Evolutionary conservation across 2,329 filamentous ascomycete genomes (phyloP), one percentile per base, ranked within the genome.

Genomic region (Daldinia sp.): DNA sequence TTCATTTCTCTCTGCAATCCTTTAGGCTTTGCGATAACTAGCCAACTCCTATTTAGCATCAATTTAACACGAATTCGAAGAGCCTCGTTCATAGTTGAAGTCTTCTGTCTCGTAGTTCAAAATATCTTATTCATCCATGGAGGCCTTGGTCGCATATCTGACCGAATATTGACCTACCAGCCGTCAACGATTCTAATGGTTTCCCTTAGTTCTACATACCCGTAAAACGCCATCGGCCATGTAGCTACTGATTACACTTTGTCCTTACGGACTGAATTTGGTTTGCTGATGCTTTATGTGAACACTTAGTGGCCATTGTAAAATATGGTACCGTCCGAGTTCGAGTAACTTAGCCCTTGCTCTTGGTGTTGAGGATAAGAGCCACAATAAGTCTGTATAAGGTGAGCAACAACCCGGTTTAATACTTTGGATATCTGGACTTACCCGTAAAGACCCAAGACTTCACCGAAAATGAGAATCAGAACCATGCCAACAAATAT

Each of bases 401-500:
- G n/a, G 39, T 73, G 67, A 72, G 67, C 25, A 67, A 74, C 10
- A 4, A 21, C 29, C 9, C 9, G 21, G 69, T 76, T 68, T 63
- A 63, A 6, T 50, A 65, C 4, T 27, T 37, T 34, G 29, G 25
- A 30, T 13, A 7, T 4, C 23, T 35, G 21, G 9, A 50, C 90
- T 70, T 84, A 97, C 93, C 95, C 95, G 74, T 99, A 99, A 29
- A 99, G 89, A 77, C 95, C 95, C 76, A 99, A 77, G 15, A 99
- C 95, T 83, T 99, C 95, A 59, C 93, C 95, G 76, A 99, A 99
- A 86, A 99, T 99, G 67, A 98, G 85, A 71, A 98, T 98, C 73
- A 99, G 81, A 47, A 99, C 94, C 95, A 98, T 98, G 78, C 95
- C 95, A 50, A 99, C 95, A 72, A 97, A 99, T 69, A 99, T 91